These are phyloP conservation scores for Paraconiothyrium sp. DNA, from an alignment of 2,329 filamentous ascomycete species.

Conservation along the genomic window DNA sequence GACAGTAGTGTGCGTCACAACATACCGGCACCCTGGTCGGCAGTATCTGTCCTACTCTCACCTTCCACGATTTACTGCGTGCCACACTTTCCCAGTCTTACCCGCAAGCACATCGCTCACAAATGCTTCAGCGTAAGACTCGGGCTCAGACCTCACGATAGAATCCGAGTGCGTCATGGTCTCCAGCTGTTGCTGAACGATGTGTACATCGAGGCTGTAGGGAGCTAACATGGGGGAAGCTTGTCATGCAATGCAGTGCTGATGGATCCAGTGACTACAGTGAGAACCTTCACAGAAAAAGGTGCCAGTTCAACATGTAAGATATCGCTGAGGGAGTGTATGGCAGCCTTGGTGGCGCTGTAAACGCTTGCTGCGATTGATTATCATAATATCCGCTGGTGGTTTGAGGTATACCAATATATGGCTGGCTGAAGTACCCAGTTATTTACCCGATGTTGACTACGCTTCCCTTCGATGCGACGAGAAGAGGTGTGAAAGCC, in stretches of 20 bases:
- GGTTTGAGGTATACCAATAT: too few species aligned
- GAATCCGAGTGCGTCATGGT: neutral
- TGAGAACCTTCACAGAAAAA: slow-evolving; percentile 53
- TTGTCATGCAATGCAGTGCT: neutral
- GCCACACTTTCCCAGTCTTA: neutral
- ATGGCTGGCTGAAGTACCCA: too few species aligned
- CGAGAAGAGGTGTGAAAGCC: too few species aligned
- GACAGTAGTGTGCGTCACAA: neutral
- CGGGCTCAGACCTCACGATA: neutral
- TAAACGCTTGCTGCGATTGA: too few species aligned
- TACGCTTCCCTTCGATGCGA: too few species aligned
- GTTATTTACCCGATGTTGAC: too few species aligned
- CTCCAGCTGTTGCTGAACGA: slow-evolving; percentile 1
- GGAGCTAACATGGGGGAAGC: neutral
- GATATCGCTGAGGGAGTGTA: slow-evolving; percentile 19
- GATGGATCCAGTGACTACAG: slow-evolving; percentile 57
- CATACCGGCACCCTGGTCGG: neutral
- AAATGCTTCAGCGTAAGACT: neutral
- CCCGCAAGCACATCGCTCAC: slow-evolving; percentile 8
- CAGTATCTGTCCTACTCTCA: neutral
- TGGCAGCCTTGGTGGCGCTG: slow-evolving; percentile 31
- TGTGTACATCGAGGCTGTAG: neutral
- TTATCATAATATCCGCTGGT: too few species aligned
- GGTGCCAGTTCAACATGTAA: slow-evolving; percentile 61
- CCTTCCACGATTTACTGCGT: neutral